Conservation (phyloP, 2,329 filamentous ascomycete genomes). For the Phialophora verrucosa region DNA sequence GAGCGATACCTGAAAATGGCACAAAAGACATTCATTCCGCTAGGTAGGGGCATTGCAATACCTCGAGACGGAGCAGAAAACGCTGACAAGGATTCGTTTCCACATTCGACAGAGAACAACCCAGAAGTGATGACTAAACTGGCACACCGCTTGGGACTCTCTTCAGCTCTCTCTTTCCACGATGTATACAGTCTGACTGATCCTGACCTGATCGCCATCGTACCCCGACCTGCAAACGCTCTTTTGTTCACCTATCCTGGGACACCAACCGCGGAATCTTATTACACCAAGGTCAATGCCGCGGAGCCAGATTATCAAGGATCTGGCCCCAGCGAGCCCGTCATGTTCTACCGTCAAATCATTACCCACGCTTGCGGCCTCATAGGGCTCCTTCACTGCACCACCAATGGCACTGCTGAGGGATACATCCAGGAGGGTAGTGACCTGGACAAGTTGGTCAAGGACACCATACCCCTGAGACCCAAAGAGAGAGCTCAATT, state of each 20-base stretch:
- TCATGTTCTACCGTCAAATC: constrained; percentile 65
- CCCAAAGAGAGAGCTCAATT: constrained; percentile 56
- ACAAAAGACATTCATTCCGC: constrained; percentile 30
- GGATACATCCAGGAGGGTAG: constrained; percentile 52
- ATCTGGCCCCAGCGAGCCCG: constrained; percentile 56
- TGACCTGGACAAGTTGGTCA: constrained; percentile 53
- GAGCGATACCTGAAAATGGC: constrained; percentile 14
- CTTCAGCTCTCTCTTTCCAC: constrained; percentile 56
- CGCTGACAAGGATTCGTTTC: constrained; percentile 5
- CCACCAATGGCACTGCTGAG: constrained; percentile 57
- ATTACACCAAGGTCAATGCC: constrained; percentile 51
- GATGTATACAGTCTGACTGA: constrained; percentile 61
- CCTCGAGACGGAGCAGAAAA: neutral
- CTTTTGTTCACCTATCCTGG: constrained; percentile 60
- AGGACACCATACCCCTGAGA: constrained; percentile 51
- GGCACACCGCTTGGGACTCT: constrained; percentile 56
- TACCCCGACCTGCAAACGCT: constrained; percentile 61
- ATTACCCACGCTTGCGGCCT: constrained; percentile 64
- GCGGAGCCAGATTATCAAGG: constrained; percentile 54
- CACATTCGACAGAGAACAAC: constrained; percentile 57
- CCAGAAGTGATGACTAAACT: constrained; percentile 60
- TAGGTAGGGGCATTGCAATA: constrained; percentile 17
- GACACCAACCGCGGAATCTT: constrained; percentile 37
- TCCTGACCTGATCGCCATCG: constrained; percentile 54
- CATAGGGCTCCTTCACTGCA: constrained; percentile 62